These are phyloP conservation scores for Cicer yamashitae DNA, from an alignment of 306 rosid genomes.

Conservation along the genomic window DNA sequence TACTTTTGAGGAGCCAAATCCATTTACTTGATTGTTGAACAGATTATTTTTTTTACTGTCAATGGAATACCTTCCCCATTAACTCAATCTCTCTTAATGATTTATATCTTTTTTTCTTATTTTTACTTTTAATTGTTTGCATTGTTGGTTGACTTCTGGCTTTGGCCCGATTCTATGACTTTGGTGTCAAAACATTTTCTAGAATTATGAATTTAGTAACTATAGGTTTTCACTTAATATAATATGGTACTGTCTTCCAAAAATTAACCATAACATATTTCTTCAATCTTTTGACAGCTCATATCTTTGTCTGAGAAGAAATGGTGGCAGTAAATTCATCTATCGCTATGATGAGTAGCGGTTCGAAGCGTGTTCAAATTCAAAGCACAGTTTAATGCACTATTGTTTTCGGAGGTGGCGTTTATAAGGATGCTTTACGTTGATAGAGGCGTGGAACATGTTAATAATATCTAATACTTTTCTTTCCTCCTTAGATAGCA, in stretches of 20 bases:
- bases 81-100: constrained; percentile 2
- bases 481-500: constrained; percentile 37
- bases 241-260: background rate
- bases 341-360: constrained; percentile 8
- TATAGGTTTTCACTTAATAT: background rate
- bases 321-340: constrained; percentile 55
- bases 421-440: constrained; percentile 36
- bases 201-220: background rate
- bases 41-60: no score
- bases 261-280: constrained; percentile 35
- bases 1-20: background rate
- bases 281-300: constrained; percentile 66
- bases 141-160: background rate
- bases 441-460: constrained; percentile 46
- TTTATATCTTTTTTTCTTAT: background rate
- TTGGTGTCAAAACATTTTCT: background rate
- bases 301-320: constrained; percentile 81
- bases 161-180: constrained; percentile 22
- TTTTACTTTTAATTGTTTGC: constrained; percentile 13
- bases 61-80: background rate
- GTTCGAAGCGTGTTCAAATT: constrained; percentile 29
- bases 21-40: background rate
- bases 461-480: constrained; percentile 42
- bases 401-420: constrained; percentile 32
- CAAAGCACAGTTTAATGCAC: constrained; percentile 30